Evolutionary conservation across 2,329 filamentous ascomycete species (phyloP), one percentile per base, ranked within the genome.

Genomic region (Penicillium sp.): DNA sequence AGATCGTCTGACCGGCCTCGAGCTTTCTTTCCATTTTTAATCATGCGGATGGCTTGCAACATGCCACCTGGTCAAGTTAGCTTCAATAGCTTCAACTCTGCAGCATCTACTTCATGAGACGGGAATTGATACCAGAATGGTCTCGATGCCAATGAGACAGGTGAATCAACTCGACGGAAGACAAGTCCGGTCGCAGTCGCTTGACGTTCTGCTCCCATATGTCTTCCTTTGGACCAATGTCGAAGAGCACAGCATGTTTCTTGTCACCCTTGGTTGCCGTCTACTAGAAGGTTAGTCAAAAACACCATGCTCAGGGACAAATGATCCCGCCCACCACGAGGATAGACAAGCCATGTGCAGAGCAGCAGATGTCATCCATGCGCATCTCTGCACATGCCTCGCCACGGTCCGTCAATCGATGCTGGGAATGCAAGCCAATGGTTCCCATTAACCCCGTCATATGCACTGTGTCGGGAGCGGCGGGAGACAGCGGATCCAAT

Each of bases 121-220:
- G 17, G 15, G 17, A 6, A 46, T 50, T n/a, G 35, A 66, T n/a
- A n/a, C 71, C 71, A 16, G 72, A 74, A 45, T 77, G 72, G 44
- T 77, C 72, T 26, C 73, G 65, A 56, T 77, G 72, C 74, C 74
- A 75, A 47, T 75, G 70, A 4, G 70, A 73, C 15, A 76, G 55
- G 32, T 73, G 64, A 13, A 75, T 65, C 10, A 67, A 40, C 44
- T 75, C 73, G 15, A 77, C 59, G 0, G 53, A 47, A 1, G 62
- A 54, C 3, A 74, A 52, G 47, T 72, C 61, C 1, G 67, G 57
- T 16, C 60, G 52, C 12, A 75, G 52, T 2, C 73, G 61, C 3
- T 56, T 65, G 3, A 61, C 66, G 44, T 77, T 77, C n/a, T 63
- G 57, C 46, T 72, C 66, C 68, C 71, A 77, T 3, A 65, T 58